These are phyloP conservation scores for Fusarium pseudocircinatum DNA, from an alignment of 2,329 filamentous ascomycete genomes.

Conservation along the genomic window DNA sequence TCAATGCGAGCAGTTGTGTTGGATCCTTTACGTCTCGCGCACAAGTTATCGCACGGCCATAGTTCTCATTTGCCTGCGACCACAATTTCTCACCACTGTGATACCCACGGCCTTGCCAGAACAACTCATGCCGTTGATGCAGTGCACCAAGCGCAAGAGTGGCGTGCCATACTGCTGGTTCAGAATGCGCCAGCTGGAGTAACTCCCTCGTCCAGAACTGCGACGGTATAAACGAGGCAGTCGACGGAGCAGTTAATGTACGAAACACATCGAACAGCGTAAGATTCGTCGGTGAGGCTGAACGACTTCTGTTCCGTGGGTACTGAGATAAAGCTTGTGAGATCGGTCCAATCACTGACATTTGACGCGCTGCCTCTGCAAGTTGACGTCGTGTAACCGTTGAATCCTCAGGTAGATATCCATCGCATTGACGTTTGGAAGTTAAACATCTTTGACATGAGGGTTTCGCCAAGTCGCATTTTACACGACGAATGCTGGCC, in stretches of 20 bases:
- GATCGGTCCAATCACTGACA: slow-evolving; percentile 45
- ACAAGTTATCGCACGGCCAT: slow-evolving; percentile 43
- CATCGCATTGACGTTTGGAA: slow-evolving; percentile 47
- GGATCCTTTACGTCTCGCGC: slow-evolving; percentile 43
- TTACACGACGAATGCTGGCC: slow-evolving; percentile 49
- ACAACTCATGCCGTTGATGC: slow-evolving; percentile 42
- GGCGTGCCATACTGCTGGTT: slow-evolving; percentile 50
- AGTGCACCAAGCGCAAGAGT: slow-evolving; percentile 49
- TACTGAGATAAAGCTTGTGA: slow-evolving; percentile 37
- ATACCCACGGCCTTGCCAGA: slow-evolving; percentile 8
- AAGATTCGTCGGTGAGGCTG: slow-evolving; percentile 18
- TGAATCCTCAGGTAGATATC: slow-evolving; percentile 42
- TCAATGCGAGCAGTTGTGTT: slow-evolving; percentile 43
- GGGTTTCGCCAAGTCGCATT: slow-evolving; percentile 49
- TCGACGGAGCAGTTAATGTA: slow-evolving; percentile 43
- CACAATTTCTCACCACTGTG: slow-evolving; percentile 11
- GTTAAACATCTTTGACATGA: slow-evolving; percentile 42
- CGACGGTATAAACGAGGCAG: slow-evolving; percentile 43
- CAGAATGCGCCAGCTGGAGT: slow-evolving; percentile 48
- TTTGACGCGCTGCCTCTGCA: slow-evolving; percentile 39
- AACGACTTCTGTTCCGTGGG: slow-evolving; percentile 11
- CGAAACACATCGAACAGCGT: slow-evolving; percentile 51
- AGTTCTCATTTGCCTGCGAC: slow-evolving; percentile 40
- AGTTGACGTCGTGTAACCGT: slow-evolving; percentile 47
- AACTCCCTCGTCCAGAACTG: slow-evolving; percentile 47